Conservation (phyloP, 352 stramenopile species). For the Thalassiosira sp. region DNA sequence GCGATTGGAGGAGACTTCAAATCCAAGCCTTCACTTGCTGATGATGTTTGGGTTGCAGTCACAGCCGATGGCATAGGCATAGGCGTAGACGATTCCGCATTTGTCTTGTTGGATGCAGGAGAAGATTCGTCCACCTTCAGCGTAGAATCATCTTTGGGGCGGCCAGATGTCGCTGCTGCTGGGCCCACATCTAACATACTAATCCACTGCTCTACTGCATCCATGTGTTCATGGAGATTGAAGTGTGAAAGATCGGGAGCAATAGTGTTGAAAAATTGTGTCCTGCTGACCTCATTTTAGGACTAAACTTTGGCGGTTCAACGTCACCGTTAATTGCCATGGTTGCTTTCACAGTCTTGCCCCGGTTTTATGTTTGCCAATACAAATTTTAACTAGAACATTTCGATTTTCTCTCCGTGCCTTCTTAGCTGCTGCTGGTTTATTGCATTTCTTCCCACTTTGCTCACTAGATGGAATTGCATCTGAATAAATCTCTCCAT, state of each 20-base stretch:
- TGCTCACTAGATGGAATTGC: neutral
- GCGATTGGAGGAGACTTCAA: too few species aligned
- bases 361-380: neutral
- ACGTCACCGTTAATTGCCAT: neutral
- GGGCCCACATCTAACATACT: too few species aligned
- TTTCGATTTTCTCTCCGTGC: neutral
- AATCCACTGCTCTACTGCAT: neutral
- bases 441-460: neutral
- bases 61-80: too few species aligned
- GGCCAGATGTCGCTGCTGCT: too few species aligned
- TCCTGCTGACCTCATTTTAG: neutral
- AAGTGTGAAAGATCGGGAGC: neutral
- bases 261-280: neutral
- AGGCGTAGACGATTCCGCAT: too few species aligned
- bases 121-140: too few species aligned
- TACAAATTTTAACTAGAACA: neutral
- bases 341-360: neutral
- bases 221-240: neutral
- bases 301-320: neutral
- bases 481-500: neutral
- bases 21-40: too few species aligned
- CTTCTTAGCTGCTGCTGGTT: neutral
- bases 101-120: too few species aligned
- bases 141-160: too few species aligned
- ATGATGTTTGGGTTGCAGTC: too few species aligned